Evolutionary conservation across 164 flowering plant species (phyloP).

Genomic region (Amborella trichopoda): DNA sequence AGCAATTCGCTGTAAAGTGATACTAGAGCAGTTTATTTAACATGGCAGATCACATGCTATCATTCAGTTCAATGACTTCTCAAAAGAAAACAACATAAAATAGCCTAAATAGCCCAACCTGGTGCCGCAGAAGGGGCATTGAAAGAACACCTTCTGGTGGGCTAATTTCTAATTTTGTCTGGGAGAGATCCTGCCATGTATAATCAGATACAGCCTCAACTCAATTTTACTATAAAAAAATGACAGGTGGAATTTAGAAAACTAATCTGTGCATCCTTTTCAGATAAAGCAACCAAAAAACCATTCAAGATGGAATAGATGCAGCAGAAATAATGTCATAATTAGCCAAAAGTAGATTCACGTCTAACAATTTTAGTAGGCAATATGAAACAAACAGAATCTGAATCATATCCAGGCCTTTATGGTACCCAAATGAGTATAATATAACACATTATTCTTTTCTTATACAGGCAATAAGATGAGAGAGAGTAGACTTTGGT

Average conservation of each 20-base stretch:
- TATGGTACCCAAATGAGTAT: too few relatives aligned
- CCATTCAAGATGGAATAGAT: background rate
- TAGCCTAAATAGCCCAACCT: too few relatives aligned
- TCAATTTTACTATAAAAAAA: background rate
- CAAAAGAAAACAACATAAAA: conserved; percentile 1
- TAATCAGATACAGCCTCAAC: conserved; percentile 3
- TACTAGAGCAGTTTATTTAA: conserved; percentile 5
- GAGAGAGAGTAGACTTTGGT: too few relatives aligned
- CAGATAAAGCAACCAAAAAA: background rate
- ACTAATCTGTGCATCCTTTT: background rate
- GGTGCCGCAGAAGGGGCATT: conserved; percentile 79
- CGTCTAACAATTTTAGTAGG: background rate
- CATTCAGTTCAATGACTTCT: background rate
- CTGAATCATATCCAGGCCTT: too few relatives aligned
- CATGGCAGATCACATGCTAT: background rate
- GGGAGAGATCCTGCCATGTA: conserved; percentile 61
- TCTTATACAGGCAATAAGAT: too few relatives aligned
- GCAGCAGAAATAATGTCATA: background rate
- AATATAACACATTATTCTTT: too few relatives aligned
- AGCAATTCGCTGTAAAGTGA: conserved; percentile 60
- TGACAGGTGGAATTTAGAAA: background rate
- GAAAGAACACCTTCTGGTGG: conserved; percentile 76
- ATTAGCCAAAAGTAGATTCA: background rate
- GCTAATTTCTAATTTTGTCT: conserved; percentile 56
- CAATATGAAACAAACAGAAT: too few relatives aligned